Conservation (phyloP, 2,329 filamentous ascomycete species). For the Peltaster fructicola region DNA sequence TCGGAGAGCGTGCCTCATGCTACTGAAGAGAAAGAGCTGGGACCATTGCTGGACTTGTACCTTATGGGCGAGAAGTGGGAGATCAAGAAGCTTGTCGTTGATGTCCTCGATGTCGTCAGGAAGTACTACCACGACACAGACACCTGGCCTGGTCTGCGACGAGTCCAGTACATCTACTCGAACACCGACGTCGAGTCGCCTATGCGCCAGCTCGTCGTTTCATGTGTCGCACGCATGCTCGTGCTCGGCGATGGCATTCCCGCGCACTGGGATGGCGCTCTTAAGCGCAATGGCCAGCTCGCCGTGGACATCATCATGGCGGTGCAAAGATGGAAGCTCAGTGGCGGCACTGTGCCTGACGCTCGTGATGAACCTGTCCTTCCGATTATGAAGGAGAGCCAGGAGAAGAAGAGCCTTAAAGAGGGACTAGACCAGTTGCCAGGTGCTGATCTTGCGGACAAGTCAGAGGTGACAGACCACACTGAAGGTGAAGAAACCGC, state of each 20-base stretch:
- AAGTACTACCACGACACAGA: slow-evolving; percentile 35
- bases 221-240: slow-evolving; percentile 31
- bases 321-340: slow-evolving; percentile 37
- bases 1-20: slow-evolving; percentile 28
- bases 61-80: slow-evolving; percentile 36
- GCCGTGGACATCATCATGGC: slow-evolving; percentile 37
- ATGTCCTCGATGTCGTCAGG: slow-evolving; percentile 32
- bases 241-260: slow-evolving; percentile 33
- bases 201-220: slow-evolving; percentile 24
- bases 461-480: slow-evolving; percentile 6
- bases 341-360: slow-evolving; percentile 32
- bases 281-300: slow-evolving; percentile 36
- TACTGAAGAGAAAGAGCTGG: slow-evolving; percentile 32
- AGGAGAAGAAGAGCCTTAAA: slow-evolving; percentile 19
- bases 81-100: slow-evolving; percentile 28
- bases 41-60: slow-evolving; percentile 35
- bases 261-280: slow-evolving; percentile 35
- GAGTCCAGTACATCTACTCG: slow-evolving; percentile 28
- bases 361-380: slow-evolving; percentile 27
- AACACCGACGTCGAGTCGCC: slow-evolving; percentile 16
- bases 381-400: slow-evolving; percentile 18
- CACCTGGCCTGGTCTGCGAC: slow-evolving; percentile 32
- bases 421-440: slow-evolving; percentile 10
- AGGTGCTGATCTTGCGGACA: slow-evolving; percentile 9
- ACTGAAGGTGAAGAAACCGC: slow-evolving; percentile 6